Conservation (phyloP, 495 filamentous ascomycete species). For the Aspergillus sparsus region DNA sequence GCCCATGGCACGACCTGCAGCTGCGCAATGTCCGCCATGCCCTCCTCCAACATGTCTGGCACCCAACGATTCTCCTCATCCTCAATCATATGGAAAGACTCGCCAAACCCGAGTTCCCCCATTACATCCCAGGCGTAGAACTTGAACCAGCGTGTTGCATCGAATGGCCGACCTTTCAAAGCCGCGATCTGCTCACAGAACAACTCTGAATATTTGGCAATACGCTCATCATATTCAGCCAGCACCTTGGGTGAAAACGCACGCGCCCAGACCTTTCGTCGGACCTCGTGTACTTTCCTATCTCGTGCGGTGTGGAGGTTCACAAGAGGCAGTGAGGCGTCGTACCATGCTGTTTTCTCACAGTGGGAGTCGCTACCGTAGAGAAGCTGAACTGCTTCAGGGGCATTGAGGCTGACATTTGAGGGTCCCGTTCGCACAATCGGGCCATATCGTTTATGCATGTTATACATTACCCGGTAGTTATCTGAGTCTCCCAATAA, state of each 20-base stretch:
- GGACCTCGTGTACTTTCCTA: background rate
- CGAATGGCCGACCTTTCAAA: background rate
- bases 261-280: background rate
- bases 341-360: background rate
- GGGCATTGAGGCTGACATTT: background rate
- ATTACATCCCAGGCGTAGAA: background rate
- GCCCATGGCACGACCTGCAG: background rate
- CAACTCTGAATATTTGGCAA: background rate
- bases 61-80: background rate
- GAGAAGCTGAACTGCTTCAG: background rate
- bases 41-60: background rate
- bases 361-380: background rate
- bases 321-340: background rate
- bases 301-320: background rate
- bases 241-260: background rate
- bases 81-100: constrained; percentile 3
- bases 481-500: background rate
- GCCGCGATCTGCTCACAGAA: background rate
- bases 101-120: constrained; percentile 6
- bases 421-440: background rate
- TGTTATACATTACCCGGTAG: background rate
- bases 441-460: background rate
- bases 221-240: background rate
- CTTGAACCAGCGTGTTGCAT: background rate
- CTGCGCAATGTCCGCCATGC: background rate